Evolutionary conservation across 192 early-diverging fungal species (phyloP).

Genomic region (Backusella morwellensis): DNA sequence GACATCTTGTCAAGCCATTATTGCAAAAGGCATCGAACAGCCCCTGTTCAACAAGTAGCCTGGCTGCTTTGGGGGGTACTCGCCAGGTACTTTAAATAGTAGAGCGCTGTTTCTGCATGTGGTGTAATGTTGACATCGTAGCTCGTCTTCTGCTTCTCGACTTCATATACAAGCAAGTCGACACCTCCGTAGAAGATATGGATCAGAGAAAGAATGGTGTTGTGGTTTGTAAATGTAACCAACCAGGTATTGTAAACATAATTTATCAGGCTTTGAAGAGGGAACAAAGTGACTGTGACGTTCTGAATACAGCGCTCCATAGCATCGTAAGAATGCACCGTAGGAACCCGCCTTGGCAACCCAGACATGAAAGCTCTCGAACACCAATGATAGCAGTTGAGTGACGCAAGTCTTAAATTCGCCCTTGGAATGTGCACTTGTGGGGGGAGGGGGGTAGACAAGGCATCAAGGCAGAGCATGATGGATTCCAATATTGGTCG

Average conservation of each 20-base stretch:
- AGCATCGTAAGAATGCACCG: conserved; percentile 14
- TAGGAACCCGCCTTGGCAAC: no score
- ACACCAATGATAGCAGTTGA: neutral
- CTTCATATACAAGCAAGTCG: conserved; percentile 32
- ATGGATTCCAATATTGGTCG: conserved; percentile 34
- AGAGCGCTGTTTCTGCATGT: conserved; percentile 41
- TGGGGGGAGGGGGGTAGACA: neutral
- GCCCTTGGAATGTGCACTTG: neutral
- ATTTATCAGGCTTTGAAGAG: conserved; percentile 39
- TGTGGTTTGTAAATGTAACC: conserved; percentile 26
- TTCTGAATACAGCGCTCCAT: conserved; percentile 35
- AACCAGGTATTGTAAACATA: conserved; percentile 40
- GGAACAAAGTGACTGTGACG: conserved; percentile 36
- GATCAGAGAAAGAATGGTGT: conserved; percentile 36
- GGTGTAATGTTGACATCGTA: conserved; percentile 27
- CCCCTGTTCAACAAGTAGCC: conserved; percentile 30
- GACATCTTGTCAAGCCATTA: conserved; percentile 35
- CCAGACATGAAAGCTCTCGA: no score
- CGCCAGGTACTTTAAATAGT: conserved; percentile 38
- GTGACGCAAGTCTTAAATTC: neutral
- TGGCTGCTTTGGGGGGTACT: conserved; percentile 37
- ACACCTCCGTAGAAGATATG: conserved; percentile 33
- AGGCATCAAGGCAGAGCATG: conserved; percentile 34
- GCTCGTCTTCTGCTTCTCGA: conserved; percentile 17
- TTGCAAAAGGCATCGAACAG: conserved; percentile 40